Percentiles rank a stretch among this genome's conserved stretches.
phyloP scores from a whole-genome alignment of 2,329 filamentous ascomycete species.

The Sclerotinia nivalis region DNA sequence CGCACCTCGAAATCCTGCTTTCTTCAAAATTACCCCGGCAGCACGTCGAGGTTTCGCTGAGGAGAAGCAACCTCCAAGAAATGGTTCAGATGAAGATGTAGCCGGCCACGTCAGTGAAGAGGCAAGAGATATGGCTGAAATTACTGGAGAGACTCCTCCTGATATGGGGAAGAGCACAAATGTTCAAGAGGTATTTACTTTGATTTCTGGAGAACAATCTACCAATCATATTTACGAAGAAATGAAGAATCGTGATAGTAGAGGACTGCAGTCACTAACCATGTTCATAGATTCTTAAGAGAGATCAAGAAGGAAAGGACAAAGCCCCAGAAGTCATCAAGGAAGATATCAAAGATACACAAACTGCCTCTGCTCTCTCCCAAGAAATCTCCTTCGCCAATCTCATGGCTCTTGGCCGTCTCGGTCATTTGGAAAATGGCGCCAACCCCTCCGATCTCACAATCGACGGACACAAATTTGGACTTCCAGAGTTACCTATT shows the following conservation, averaged over 20 bases:
- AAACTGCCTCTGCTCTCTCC: background rate
- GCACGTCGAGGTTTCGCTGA: constrained; percentile 38
- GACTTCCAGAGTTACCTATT: constrained; percentile 66
- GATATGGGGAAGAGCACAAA: constrained; percentile 66
- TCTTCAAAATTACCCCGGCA: constrained; percentile 29
- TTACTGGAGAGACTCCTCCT: constrained; percentile 57
- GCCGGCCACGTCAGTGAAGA: constrained; percentile 66
- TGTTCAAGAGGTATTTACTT: constrained; percentile 59
- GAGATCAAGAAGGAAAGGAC: constrained; percentile 60
- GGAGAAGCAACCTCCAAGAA: constrained; percentile 34
- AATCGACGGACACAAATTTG: constrained; percentile 60
- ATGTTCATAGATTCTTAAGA: constrained; percentile 57
- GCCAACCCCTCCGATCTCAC: constrained; percentile 32
- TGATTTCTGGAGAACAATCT: background rate
- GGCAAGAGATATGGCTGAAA: constrained; percentile 59
- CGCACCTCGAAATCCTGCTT: constrained; percentile 35
- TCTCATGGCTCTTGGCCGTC: constrained; percentile 37
- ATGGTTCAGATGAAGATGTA: constrained; percentile 52
- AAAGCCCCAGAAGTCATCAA: constrained; percentile 68
- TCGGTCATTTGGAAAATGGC: constrained; percentile 37
- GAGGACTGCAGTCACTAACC: constrained; percentile 24
- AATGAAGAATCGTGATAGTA: constrained; percentile 31
- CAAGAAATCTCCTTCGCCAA: constrained; percentile 40
- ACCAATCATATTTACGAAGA: background rate
- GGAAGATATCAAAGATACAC: constrained; percentile 50